Percentiles rank a stretch among this genome's conserved stretches.
Evolutionary conservation across 2,329 filamentous ascomycete genomes (phyloP).

Genomic region (Huntiella decipiens): DNA sequence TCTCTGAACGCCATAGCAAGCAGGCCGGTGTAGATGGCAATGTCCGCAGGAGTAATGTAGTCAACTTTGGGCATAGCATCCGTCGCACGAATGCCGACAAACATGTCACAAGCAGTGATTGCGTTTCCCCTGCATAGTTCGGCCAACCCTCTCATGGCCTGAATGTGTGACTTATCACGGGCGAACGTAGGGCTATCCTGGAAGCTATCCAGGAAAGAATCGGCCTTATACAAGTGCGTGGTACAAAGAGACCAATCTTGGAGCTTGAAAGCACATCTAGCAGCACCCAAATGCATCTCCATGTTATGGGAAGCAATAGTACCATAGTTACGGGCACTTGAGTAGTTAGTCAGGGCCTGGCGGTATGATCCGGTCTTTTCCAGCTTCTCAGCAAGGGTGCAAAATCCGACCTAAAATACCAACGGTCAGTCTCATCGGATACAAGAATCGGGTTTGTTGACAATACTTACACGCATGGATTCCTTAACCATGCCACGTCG

Average conservation of each 20-base stretch:
- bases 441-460: too few species aligned
- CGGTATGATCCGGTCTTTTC: constrained; percentile 58
- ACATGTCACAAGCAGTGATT: constrained; percentile 13
- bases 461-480: too few species aligned
- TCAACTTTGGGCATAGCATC: constrained; percentile 42
- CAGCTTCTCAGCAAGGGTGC: constrained; percentile 73
- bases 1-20: constrained; percentile 82
- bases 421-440: too few species aligned
- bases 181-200: too few species aligned
- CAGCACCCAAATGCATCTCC: constrained; percentile 62
- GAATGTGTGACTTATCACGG: constrained; percentile 19
- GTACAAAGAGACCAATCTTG: constrained; percentile 57
- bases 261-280: constrained; percentile 56
- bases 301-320: constrained; percentile 67
- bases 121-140: constrained; percentile 37
- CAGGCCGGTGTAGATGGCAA: constrained; percentile 81
- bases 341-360: constrained; percentile 58
- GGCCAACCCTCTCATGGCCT: constrained; percentile 28
- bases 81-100: constrained; percentile 29
- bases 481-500: constrained; percentile 18
- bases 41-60: constrained; percentile 64
- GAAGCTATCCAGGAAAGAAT: too few species aligned
- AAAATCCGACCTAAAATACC: constrained; percentile 55
- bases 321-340: constrained; percentile 78
- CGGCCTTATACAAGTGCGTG: constrained; percentile 35